Evolutionary conservation across 805 yeast species (phyloP), one percentile per base, ranked within the genome.

Genomic region (Starmerella stigmatis): DNA sequence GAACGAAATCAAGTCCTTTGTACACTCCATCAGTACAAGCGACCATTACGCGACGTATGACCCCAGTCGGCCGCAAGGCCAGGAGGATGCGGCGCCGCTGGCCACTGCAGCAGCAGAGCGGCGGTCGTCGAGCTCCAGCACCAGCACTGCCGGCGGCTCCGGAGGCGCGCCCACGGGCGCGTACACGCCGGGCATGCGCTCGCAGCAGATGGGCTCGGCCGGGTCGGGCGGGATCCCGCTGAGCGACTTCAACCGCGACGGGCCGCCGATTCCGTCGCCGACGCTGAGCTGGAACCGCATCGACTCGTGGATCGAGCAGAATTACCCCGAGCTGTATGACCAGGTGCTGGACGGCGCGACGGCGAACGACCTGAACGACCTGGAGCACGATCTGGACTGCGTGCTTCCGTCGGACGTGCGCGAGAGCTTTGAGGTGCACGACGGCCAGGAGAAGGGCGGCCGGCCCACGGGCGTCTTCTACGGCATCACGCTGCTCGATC

Each of bases 401-500:
- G 68, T 70, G 38, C 70, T 92, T 36, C 98, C 98, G 1, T 67
- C 77, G 2, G 84, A 89, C 45, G 85, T 92, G 7, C 70, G 82
- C 43, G 94, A 86, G 34, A 82, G 89, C 36, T 75, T 74, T 58
- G 74, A 78, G 57, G 65, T 81, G 32, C 95, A 92, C 54, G 97
- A 92, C 59, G 98, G 98, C 43, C 98, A 92, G 66, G 82, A 80
- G 47, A 73, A 73, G 31, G 71, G 81, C 49, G 94, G 86, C 34
- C 75, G 78, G 46, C 78, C 84, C 49, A 72, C 78, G 3, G 86
- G 98, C 9, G 65, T 92, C 45, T 61, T 92, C 30, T 89, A 78
- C 60, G 94, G 96, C 3, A 67, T 84, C 53, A 77, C 81, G 44
- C 69, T 92, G 48, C 71, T 92, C 74, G 80, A 84, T 19, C 64